Evolutionary conservation across 2,329 filamentous ascomycete genomes (phyloP), one percentile per base, ranked within the genome.

Genomic region (Penicillium paneum): DNA sequence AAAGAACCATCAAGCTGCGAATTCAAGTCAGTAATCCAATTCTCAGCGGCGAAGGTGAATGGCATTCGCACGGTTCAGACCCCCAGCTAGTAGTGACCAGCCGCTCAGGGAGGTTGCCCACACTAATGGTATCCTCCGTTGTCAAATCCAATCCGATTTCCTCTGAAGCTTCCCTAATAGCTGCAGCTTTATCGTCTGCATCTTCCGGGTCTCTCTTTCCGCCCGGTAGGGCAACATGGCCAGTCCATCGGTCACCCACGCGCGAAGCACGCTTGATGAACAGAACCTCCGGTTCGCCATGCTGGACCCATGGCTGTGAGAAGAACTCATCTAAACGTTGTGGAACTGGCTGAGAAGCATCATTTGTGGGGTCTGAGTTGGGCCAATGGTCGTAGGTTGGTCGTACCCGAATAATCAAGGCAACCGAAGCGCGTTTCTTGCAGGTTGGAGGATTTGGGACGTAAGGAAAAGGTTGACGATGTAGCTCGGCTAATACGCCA

Each of bases 211-310:
- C 86, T 59, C 84, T 74, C 64, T 85, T 86, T 2, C 86, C 86
- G 21, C 86, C 86, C 0, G 86, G 86, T 4, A 89, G 71, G 0
- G 86, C 86, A 53, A 88, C 81, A 74, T 89, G 86, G 3, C 82
- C 81, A 1, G 84, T 87, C 86, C 86, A 89, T 54, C 85, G 77
- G 68, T 89, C 86, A 8, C 85, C 85, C 51, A 79, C 76, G 35
- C 86, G 76, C 4, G 84, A 79, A 3, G 86, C 83, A 42, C 86
- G 77, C 67, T 89, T 89, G 69, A 89, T 89, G 68, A 89, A 88
- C 3, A 89, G 76, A n/a, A 85, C 75, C 68, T 89, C 86, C 0
- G 86, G 82, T 57, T 86, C 82, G 24, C 85, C 85, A 67, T 86
- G 73, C 59, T 81, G 78, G 7, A 87, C 84, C 86, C 86, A 89